Base-by-base conservation (phyloP, 306 rosid species). In the Mucuna pruriens region DNA sequence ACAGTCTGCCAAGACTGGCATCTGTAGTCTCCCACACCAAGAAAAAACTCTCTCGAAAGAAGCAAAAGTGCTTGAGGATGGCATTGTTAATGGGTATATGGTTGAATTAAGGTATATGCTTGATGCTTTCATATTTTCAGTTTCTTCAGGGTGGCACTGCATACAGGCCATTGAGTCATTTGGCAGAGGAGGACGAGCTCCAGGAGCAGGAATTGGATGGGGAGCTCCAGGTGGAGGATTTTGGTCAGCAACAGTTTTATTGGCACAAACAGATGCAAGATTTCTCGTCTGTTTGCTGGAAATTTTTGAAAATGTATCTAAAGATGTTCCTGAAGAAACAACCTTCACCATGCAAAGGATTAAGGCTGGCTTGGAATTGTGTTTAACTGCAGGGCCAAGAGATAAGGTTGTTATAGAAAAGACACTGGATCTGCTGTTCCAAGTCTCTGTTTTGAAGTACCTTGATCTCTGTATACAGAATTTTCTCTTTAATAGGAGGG, bases 191-290 rank as follows among this genome's bases (percentile, higher is more conserved):
- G 99, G 99, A 55, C 98, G 97, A 7, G 93, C 94, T 86, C 98
- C 99, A 10, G 99, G 99, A 39, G 91, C 82, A 46, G 99, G 99
- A 82, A 79, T 86, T 83, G 99, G 99, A 67, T 95, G 99, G 99
- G 99, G 97, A 77, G 94, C 90, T 44, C 83, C 89, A 71, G 90
- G 90, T 71, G 97, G 98, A 80, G 99, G 98, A 77, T 91, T 79
- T 87, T 95, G 99, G 99, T 95, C 99, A 40, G 77, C 51, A 52
- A 34, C 75, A 75, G 88, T 91, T 87, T 82, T 95, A 81, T 78
- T 87, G 83, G 86, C 85, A 3, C 94, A 95, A 80, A 86, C 65
- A 31, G 92, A 95, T 75, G 89, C 97, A 39, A 71, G 79, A 73
- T 67, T 91, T 85, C 88, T 90, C 5, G 17, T 86, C 83, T 69